Base-by-base conservation (phyloP, 2,329 filamentous ascomycete species). In the Talaromyces islandicus region DNA sequence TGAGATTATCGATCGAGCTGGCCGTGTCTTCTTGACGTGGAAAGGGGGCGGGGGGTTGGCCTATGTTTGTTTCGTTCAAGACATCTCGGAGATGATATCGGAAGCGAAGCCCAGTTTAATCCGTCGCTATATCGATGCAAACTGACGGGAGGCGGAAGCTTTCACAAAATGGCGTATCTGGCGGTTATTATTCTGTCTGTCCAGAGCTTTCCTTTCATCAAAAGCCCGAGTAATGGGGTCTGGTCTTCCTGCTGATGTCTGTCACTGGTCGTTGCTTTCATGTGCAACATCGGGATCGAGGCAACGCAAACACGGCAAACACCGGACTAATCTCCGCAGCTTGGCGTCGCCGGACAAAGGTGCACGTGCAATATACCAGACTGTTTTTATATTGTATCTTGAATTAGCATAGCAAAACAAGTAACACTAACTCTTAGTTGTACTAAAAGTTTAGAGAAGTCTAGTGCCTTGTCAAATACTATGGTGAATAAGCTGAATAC, bases 291-390 rank as follows among this genome's bases (percentile, higher is more conserved):
- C 19, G n/a, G 43, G 19, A 41, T 27, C 30, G 14, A 43, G 48
- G 9, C 35, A 24, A 58, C 19, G 46, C 59, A 61, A 61, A 61
- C 59, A 61, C 30, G 58, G 59, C 59, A 61, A 61, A 61, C 59
- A 27, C 24, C 48, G 48, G 43, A 14, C 24, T 29, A 19, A 19
- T 29, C 48, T 52, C 48, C 24, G 48, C 48, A 6, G 35, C 35
- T 38, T 38, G 35, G 35, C 35, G n/a, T 38, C n/a, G 43, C 7
- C 17, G 21, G 21, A 27, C 46, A 7, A 5, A n/a, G 11, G 14
- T 27, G 19, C 48, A 51, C 12, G 48, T 51, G 25, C 25, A 29
- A 19, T 21, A 6, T 19, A 19, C 12, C n/a, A 46, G 19, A 10
- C n/a, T 21, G 19, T 24, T 46, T 19, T 21, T 19, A 46, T 3